phyloP scores from a whole-genome alignment of 1,284 basidiomycete genomes.

The Naganishia liquefaciens region DNA sequence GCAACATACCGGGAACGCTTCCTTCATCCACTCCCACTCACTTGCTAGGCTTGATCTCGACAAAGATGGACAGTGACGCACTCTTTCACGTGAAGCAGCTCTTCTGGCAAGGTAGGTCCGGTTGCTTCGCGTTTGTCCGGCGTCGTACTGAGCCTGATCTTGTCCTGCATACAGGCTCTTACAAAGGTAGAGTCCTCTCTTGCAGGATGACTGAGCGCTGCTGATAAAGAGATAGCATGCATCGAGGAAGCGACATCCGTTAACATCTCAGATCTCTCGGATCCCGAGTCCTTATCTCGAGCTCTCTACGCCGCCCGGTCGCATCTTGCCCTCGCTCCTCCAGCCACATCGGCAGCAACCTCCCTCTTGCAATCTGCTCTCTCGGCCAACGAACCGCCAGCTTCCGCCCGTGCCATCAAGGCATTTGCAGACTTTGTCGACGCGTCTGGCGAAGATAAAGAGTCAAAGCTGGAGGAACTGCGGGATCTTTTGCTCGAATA shows the following conservation, averaged over 20 bases:
- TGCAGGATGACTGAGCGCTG: too few species aligned
- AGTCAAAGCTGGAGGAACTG: constrained; percentile 71
- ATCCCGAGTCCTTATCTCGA: constrained; percentile 54
- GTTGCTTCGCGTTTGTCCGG: background rate
- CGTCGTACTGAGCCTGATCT: background rate
- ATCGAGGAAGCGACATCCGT: constrained; percentile 49
- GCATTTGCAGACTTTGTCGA: constrained; percentile 69
- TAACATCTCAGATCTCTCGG: constrained; percentile 57
- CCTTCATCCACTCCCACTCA: too few species aligned
- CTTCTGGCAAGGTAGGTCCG: constrained; percentile 68
- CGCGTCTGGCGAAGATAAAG: constrained; percentile 49
- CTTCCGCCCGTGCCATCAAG: constrained; percentile 69
- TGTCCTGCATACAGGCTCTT: constrained; percentile 42
- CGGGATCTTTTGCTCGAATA: constrained; percentile 82
- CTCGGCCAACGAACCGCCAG: constrained; percentile 56
- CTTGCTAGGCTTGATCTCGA: background rate
- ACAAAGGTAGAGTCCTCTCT: constrained; percentile 42
- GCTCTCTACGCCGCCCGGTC: constrained; percentile 81
- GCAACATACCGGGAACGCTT: too few species aligned
- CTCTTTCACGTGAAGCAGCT: constrained; percentile 82
- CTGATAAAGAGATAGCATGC: constrained; percentile 38
- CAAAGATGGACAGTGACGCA: constrained; percentile 72
- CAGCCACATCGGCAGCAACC: constrained; percentile 61
- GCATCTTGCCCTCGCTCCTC: constrained; percentile 71
- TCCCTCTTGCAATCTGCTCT: constrained; percentile 55